These are phyloP conservation scores for Phytomonas francai DNA, from an alignment of 208 protist genomes.

Conservation along the genomic window DNA sequence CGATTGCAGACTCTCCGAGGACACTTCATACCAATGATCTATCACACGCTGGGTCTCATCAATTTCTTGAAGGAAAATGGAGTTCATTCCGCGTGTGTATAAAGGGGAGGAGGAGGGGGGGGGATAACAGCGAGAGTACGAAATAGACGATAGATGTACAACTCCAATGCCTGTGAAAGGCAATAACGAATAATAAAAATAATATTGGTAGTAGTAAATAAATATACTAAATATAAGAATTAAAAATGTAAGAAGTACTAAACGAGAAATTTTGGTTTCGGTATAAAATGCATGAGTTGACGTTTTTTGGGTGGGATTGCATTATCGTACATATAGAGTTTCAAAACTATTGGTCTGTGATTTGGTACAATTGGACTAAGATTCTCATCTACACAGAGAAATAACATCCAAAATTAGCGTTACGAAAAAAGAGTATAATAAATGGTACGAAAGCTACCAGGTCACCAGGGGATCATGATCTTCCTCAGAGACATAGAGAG, in stretches of 20 bases:
- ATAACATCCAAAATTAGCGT: conserved; percentile 3
- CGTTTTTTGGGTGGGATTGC: conserved; percentile 1
- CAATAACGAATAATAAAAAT: too few relatives aligned
- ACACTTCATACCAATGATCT: conserved; percentile 54
- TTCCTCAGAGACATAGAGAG: conserved; percentile 38
- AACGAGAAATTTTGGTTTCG: background rate
- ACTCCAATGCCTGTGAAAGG: background rate
- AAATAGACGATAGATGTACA: background rate
- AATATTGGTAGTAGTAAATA: too few relatives aligned
- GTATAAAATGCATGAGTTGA: background rate
- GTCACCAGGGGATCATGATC: conserved; percentile 71
- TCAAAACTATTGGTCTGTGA: background rate
- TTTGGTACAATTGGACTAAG: background rate
- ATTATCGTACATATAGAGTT: background rate
- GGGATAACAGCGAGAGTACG: background rate
- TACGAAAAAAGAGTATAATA: conserved; percentile 5
- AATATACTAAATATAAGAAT: background rate
- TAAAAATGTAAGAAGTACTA: background rate
- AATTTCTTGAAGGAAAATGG: conserved; percentile 45
- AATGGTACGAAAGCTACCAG: conserved; percentile 29
- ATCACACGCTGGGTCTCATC: conserved; percentile 55
- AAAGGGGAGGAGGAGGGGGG: background rate
- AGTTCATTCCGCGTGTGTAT: conserved; percentile 19
- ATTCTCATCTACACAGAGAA: background rate
- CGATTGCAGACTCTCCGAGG: conserved; percentile 24